Conservation (phyloP, 169 alveolate species). For the Cryptosporidium meleagridis region DNA sequence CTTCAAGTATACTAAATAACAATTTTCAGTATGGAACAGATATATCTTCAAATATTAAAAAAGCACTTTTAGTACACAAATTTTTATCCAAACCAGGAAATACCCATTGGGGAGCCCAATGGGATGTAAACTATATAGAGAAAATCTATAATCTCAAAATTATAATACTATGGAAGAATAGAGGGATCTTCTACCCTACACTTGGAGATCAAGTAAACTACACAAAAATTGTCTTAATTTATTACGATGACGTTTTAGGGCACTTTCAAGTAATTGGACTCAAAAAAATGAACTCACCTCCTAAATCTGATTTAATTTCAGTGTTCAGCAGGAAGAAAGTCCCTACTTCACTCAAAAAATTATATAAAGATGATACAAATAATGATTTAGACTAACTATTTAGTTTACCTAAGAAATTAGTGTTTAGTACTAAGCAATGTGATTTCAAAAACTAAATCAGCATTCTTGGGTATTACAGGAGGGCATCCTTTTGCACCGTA, state of each 20-base stretch:
- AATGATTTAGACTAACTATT: background rate
- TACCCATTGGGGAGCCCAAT: slow-evolving; percentile 58
- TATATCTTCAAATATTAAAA: slow-evolving; percentile 21
- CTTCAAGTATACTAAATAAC: slow-evolving; percentile 4
- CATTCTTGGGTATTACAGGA: slow-evolving; percentile 77
- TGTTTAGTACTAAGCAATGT: slow-evolving; percentile 66
- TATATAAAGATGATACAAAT: slow-evolving; percentile 36
- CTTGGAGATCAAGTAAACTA: background rate
- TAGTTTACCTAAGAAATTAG: background rate
- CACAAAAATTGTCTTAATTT: slow-evolving; percentile 12
- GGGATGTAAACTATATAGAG: slow-evolving; percentile 48
- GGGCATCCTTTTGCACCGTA: slow-evolving; percentile 79
- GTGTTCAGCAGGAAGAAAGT: background rate
- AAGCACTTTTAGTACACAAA: slow-evolving; percentile 49
- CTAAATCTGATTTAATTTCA: background rate
- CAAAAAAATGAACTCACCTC: slow-evolving; percentile 32
- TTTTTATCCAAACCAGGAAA: slow-evolving; percentile 44
- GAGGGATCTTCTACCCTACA: slow-evolving; percentile 63
- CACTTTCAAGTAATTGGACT: slow-evolving; percentile 65
- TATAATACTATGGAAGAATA: slow-evolving; percentile 50
- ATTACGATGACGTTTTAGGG: slow-evolving; percentile 34
- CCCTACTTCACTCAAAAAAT: slow-evolving; percentile 37
- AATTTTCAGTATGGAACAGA: background rate
- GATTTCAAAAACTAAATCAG: slow-evolving; percentile 78
- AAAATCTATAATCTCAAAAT: slow-evolving; percentile 24